Percentiles rank a stretch among this genome's conserved stretches.
Conservation (phyloP, 805 yeast species). For the Ascoidea tarda region DNA sequence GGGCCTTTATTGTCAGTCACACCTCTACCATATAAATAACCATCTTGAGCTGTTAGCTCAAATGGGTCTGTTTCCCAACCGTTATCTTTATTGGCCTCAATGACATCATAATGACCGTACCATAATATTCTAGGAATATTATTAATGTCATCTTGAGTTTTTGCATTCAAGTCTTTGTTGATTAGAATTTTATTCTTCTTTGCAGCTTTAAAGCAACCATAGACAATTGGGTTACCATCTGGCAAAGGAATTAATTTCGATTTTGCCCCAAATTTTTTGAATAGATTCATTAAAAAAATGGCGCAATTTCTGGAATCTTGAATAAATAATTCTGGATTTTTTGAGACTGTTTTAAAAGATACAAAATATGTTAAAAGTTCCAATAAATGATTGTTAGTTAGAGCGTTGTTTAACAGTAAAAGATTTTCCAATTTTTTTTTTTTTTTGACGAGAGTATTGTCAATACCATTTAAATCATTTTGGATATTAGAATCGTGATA, state of each 20-base stretch:
- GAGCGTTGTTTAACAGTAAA: constrained; percentile 9
- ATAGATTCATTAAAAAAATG: constrained; percentile 44
- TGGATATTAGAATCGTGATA: constrained; percentile 4
- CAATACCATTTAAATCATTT: constrained; percentile 5
- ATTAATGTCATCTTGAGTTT: constrained; percentile 3
- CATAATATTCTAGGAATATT: constrained; percentile 44
- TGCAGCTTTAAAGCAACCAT: constrained; percentile 46
- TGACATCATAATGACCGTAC: constrained; percentile 96
- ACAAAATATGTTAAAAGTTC: constrained; percentile 47
- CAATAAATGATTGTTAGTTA: constrained; percentile 50
- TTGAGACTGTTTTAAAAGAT: constrained; percentile 65
- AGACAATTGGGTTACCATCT: constrained; percentile 77
- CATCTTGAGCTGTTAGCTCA: constrained; percentile 59
- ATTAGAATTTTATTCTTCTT: constrained; percentile 14
- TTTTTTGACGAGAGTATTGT: constrained; percentile 3
- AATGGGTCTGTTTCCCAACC: constrained; percentile 78
- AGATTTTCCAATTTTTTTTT: not conserved
- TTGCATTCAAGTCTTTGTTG: not conserved
- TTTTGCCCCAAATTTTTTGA: constrained; percentile 56
- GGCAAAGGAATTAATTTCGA: constrained; percentile 59
- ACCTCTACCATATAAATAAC: constrained; percentile 84
- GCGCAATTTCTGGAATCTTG: constrained; percentile 86
- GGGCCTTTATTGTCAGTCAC: constrained; percentile 96
- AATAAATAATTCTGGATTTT: constrained; percentile 48
- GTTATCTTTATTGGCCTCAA: constrained; percentile 49